Evolutionary conservation across 768 basidiomycete species (phyloP).

Genomic region (Sutorius australiensis): DNA sequence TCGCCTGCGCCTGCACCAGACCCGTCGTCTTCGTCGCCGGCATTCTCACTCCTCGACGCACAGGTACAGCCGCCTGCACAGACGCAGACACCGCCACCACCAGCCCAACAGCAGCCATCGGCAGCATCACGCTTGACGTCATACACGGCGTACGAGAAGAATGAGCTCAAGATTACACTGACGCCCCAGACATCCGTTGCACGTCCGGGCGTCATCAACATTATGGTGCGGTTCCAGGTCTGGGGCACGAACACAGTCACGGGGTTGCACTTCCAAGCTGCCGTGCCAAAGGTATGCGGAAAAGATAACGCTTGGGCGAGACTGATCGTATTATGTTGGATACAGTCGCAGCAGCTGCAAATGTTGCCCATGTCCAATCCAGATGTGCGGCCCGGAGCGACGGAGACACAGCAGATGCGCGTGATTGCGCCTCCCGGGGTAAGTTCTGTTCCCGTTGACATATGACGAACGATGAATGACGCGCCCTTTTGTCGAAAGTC

Average conservation of each 20-base stretch:
- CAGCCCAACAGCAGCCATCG: slow-evolving; percentile 31
- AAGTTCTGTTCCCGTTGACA: slow-evolving; percentile 25
- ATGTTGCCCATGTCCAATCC: slow-evolving; percentile 97
- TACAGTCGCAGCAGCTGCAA: slow-evolving; percentile 90
- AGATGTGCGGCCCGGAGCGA: slow-evolving; percentile 68
- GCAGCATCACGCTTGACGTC: slow-evolving; percentile 53
- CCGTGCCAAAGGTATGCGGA: slow-evolving; percentile 80
- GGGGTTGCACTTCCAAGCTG: slow-evolving; percentile 91
- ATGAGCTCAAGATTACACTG: slow-evolving; percentile 82
- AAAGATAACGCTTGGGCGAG: not conserved
- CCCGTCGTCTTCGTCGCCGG: slow-evolving; percentile 31
- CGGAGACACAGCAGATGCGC: slow-evolving; percentile 95
- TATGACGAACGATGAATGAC: slow-evolving; percentile 4
- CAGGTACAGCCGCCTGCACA: slow-evolving; percentile 31
- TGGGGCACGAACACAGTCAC: slow-evolving; percentile 48
- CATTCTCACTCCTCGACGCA: slow-evolving; percentile 38
- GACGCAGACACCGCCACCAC: slow-evolving; percentile 31
- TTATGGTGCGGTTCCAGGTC: slow-evolving; percentile 83
- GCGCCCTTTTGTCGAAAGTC: slow-evolving; percentile 44
- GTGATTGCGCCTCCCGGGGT: slow-evolving; percentile 86
- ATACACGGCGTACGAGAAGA: slow-evolving; percentile 90
- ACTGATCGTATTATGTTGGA: not conserved
- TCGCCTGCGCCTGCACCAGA: slow-evolving; percentile 18
- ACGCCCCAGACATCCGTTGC: slow-evolving; percentile 79
- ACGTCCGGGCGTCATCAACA: slow-evolving; percentile 87